Conservation (phyloP, 148 eudicot genomes). For the Camellia japonica region DNA sequence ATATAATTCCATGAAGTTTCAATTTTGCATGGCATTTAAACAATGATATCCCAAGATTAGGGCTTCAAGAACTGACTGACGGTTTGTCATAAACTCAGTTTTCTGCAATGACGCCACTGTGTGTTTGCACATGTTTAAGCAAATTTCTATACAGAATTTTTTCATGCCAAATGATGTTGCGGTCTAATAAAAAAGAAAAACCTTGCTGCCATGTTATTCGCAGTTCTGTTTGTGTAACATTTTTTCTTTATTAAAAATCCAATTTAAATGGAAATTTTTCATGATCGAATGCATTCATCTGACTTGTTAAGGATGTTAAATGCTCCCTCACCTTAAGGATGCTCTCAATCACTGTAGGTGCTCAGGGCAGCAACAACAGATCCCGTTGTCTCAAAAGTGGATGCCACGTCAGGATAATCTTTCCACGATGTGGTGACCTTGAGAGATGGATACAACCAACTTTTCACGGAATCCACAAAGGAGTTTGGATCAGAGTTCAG, state of each 20-base stretch:
- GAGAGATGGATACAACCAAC: slow-evolving; percentile 82
- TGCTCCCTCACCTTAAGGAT: slow-evolving; percentile 16
- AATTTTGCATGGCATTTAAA: background rate
- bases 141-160: background rate
- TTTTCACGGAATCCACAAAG: slow-evolving; percentile 70
- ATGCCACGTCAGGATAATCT: slow-evolving; percentile 81
- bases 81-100: background rate
- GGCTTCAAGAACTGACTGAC: slow-evolving; percentile 3
- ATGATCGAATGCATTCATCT: too few relatives aligned
- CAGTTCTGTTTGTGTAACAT: too few relatives aligned
- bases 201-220: too few relatives aligned
- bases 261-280: too few relatives aligned
- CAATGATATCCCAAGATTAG: background rate
- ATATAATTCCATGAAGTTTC: background rate
- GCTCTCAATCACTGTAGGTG: slow-evolving; percentile 53
- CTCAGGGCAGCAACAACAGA: slow-evolving; percentile 93
- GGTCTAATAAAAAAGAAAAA: background rate
- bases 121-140: background rate
- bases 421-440: slow-evolving; percentile 85
- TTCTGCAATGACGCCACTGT: background rate
- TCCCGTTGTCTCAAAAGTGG: slow-evolving; percentile 85
- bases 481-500: slow-evolving; percentile 58
- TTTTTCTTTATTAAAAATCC: too few relatives aligned
- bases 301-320: too few relatives aligned
- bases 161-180: background rate